Percentiles rank a stretch among this genome's conserved stretches.
Evolutionary conservation across 331 rosid species (phyloP).

Genomic region (Quercus tomentella): DNA sequence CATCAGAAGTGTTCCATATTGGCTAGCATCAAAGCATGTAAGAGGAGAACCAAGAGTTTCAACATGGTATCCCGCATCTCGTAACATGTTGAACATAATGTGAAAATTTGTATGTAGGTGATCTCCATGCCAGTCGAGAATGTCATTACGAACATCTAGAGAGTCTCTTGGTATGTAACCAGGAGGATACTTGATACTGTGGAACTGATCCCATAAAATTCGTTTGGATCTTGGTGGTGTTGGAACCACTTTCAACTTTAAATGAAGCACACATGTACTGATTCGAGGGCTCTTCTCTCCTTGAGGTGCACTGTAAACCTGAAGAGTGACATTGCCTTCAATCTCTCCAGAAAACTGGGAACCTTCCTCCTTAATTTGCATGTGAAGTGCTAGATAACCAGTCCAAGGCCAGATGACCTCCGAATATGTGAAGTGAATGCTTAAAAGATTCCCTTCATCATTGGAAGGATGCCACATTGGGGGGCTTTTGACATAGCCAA

Average conservation of each 20-base stretch:
- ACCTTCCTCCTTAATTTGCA: conserved; percentile 97
- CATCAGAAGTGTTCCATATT: conserved; percentile 82
- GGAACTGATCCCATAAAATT: conserved; percentile 98
- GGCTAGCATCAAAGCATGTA: conserved; percentile 89
- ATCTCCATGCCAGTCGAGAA: conserved; percentile 99
- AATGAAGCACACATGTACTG: conserved; percentile 84
- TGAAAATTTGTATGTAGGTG: conserved; percentile 95
- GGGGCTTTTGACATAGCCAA: conserved; percentile 74
- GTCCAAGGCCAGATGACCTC: conserved; percentile 97
- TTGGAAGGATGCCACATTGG: conserved; percentile 87
- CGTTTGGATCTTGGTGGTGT: conserved; percentile 83
- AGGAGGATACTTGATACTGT: conserved; percentile 91
- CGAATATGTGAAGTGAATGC: conserved; percentile 86
- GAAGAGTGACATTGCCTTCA: conserved; percentile 86
- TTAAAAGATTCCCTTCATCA: conserved; percentile 88
- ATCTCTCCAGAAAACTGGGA: conserved; percentile 82
- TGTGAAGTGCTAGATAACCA: conserved; percentile 87
- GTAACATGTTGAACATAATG: conserved; percentile 92
- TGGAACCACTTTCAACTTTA: conserved; percentile 86
- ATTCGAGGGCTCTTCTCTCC: conserved; percentile 54
- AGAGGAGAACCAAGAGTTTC: conserved; percentile 95
- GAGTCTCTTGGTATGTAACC: conserved; percentile 98
- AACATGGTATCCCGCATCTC: conserved; percentile 82
- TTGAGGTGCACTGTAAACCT: conserved; percentile 67
- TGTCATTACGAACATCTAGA: conserved; percentile 96